A percentile compares a stretch with the other conserved stretches of the same genome.
phyloP scores from a whole-genome alignment of 2,329 filamentous ascomycete genomes.

The Amylocarpus encephaloides region DNA sequence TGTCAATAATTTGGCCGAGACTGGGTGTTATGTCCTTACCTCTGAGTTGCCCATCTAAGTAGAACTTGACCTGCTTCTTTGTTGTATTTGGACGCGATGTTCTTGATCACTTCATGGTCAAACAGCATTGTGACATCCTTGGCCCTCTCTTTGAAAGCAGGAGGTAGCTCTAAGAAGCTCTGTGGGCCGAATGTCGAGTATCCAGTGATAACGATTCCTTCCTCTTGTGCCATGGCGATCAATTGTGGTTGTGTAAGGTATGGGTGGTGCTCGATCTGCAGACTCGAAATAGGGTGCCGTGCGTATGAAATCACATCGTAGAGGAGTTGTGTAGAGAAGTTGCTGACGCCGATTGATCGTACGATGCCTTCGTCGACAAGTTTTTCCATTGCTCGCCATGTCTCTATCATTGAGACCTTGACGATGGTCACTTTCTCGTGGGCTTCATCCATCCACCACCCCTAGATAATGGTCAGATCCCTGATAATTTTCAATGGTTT shows the following conservation, averaged over 20 bases:
- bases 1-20: background rate
- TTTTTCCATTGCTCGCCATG: conserved; percentile 71
- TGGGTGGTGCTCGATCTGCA: conserved; percentile 85
- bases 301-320: conserved; percentile 69
- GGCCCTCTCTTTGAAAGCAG: conserved; percentile 53
- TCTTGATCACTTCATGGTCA: conserved; percentile 56
- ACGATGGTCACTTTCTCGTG: conserved; percentile 52
- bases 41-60: conserved; percentile 79
- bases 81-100: conserved; percentile 58
- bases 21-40: conserved; percentile 28
- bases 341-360: conserved; percentile 70
- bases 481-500: no score
- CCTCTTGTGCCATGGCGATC: conserved; percentile 50
- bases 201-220: conserved; percentile 54
- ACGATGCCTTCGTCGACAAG: conserved; percentile 62
- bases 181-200: conserved; percentile 66
- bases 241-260: conserved; percentile 71
- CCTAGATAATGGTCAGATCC: background rate
- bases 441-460: conserved; percentile 56
- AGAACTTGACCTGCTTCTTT: conserved; percentile 75
- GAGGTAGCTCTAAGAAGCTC: conserved; percentile 62
- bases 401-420: conserved; percentile 69
- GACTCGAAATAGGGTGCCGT: conserved; percentile 63
- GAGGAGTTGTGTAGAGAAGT: conserved; percentile 72
- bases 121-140: conserved; percentile 60